These are phyloP conservation scores for Lasiodiplodia sp. DNA, from an alignment of 2,329 filamentous ascomycete genomes.

Conservation along the genomic window DNA sequence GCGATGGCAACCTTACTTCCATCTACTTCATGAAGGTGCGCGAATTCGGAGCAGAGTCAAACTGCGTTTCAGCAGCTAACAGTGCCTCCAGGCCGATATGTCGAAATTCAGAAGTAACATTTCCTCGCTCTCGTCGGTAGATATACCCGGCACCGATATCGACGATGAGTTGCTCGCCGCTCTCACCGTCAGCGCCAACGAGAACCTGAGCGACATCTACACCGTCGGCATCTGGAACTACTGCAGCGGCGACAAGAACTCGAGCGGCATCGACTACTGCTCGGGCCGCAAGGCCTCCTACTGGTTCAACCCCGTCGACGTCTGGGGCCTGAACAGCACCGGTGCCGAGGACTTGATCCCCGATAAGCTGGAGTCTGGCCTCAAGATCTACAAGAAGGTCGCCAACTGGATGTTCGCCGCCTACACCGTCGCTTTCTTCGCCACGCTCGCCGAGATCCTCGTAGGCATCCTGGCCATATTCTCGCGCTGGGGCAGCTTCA, in stretches of 20 bases:
- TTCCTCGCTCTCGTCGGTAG: slow-evolving; percentile 42
- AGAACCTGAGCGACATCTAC: slow-evolving; percentile 75
- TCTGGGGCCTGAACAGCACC: slow-evolving; percentile 67
- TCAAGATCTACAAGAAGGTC: slow-evolving; percentile 77
- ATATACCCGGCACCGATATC: slow-evolving; percentile 33
- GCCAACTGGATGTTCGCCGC: slow-evolving; percentile 84
- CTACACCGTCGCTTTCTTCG: slow-evolving; percentile 75
- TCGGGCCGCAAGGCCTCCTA: slow-evolving; percentile 76
- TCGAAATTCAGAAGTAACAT: slow-evolving; percentile 56
- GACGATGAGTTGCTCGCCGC: slow-evolving; percentile 50
- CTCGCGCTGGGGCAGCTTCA: slow-evolving; percentile 80
- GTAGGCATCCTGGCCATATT: slow-evolving; percentile 84
- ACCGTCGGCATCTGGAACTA: slow-evolving; percentile 86
- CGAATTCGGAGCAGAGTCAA: slow-evolving; percentile 48
- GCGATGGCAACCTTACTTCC: slow-evolving; percentile 54
- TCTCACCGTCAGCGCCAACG: slow-evolving; percentile 46
- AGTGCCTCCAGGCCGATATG: slow-evolving; percentile 54
- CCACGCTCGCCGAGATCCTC: slow-evolving; percentile 74
- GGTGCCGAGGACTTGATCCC: slow-evolving; percentile 65
- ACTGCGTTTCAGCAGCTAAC: background rate
- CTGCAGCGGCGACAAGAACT: slow-evolving; percentile 70
- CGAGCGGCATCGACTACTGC: slow-evolving; percentile 65
- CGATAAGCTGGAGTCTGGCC: slow-evolving; percentile 64
- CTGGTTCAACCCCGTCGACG: slow-evolving; percentile 74
- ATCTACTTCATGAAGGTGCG: slow-evolving; percentile 65